Conservation (phyloP, 2,329 filamentous ascomycete genomes). For the Beauveria caledonica region DNA sequence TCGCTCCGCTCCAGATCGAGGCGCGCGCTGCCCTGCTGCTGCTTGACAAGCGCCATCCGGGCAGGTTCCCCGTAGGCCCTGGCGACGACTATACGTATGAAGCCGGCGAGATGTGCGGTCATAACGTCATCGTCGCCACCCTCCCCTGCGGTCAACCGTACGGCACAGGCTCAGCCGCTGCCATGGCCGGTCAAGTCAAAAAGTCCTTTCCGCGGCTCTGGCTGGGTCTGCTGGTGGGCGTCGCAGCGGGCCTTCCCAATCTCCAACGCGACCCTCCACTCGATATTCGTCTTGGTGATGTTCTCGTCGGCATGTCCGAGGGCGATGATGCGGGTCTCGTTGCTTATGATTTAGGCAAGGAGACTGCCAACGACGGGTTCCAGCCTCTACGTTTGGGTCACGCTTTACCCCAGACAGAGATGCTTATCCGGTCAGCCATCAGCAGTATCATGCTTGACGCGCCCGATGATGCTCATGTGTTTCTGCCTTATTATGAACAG, state of each 20-base stretch:
- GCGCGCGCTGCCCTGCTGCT: constrained; percentile 26
- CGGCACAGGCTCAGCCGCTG: constrained; percentile 24
- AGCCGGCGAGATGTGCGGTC: constrained; percentile 27
- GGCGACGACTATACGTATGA: constrained; percentile 30
- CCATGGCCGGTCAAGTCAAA: constrained; percentile 25
- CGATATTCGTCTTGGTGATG: constrained; percentile 31
- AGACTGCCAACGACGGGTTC: constrained; percentile 20
- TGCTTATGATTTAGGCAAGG: constrained; percentile 27
- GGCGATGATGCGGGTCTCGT: constrained; percentile 21
- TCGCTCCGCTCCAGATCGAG: constrained; percentile 28
- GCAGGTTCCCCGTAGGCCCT: constrained; percentile 21
- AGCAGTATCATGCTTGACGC: constrained; percentile 21
- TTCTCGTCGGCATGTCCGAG: constrained; percentile 23
- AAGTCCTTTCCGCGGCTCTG: constrained; percentile 26
- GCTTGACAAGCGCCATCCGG: constrained; percentile 25
- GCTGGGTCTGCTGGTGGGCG: constrained; percentile 28
- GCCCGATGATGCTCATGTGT: constrained; percentile 16
- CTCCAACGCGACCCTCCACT: constrained; percentile 16
- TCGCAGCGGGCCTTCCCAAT: constrained; percentile 27
- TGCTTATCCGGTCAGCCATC: constrained; percentile 26
- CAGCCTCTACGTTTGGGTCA: constrained; percentile 19
- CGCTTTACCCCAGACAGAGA: constrained; percentile 21
- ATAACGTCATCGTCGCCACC: constrained; percentile 28
- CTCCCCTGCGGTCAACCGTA: constrained; percentile 25
- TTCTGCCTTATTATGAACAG: constrained; percentile 19